Evolutionary conservation across 306 rosid species (phyloP), one percentile per base, ranked within the genome.

Genomic region (Sechiopsis laciniata): DNA sequence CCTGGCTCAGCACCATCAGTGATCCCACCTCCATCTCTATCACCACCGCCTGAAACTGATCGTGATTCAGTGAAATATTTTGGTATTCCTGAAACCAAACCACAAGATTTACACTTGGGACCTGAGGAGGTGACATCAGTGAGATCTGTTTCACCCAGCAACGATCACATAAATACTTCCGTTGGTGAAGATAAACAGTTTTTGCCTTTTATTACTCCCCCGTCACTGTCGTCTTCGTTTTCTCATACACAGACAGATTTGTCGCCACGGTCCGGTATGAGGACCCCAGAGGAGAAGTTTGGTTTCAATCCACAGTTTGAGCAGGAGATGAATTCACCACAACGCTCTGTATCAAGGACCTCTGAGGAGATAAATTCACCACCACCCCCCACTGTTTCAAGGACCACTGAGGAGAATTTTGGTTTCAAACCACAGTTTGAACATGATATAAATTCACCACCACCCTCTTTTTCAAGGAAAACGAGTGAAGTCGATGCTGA

Each of bases 161-260:
- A 85, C 16, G 87, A 84, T 76, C 71, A 67, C n/a, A 62, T 88
- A 51, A 82, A 83, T 50, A 57, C 81, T 29, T 68, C 88, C 67
- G 81, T 63, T 84, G 90, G 81, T 40, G 90, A 85, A 72, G 85
- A 80, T 67, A 86, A 84, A 75, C 96, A 90, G 78, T 90, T 89
- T 78, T 50, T 87, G 82, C 98, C 98, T 59, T 94, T 94, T 82
- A 89, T 87, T 58, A 55, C 97, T 57, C 70, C 94, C 54, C 94
- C 95, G 17, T 78, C 88, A 64, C 78, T 79, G 76, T 78, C 90
- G n/a, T 62, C 91, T 53, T 80, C 76, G 2, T 78, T 80, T 72
- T 80, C 88, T 73, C 79, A 71, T 8, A 85, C 71, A 80, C 80
- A 75, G 9, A 76, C 75, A 55, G 85, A 78, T 53, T 63, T 81